Conservation (phyloP, 805 yeast species). For the Metschnikowia noctiluminum region DNA sequence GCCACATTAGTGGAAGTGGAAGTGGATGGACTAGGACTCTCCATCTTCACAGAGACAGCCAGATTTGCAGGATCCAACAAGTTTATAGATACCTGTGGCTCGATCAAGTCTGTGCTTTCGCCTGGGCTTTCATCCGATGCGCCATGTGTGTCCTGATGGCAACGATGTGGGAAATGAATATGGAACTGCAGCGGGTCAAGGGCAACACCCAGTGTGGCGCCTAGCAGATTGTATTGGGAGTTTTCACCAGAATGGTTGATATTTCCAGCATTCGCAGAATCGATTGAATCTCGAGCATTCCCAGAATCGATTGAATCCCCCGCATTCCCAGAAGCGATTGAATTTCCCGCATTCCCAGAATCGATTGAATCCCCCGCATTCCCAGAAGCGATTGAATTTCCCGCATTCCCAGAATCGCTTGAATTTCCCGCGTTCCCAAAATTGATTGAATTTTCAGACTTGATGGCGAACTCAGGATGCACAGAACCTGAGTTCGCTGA, state of each 20-base stretch:
- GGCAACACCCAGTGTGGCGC: background rate
- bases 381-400: background rate
- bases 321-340: background rate
- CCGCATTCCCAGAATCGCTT: background rate
- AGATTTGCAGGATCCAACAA: too few relatives aligned
- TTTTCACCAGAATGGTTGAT: too few relatives aligned
- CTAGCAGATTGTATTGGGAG: background rate
- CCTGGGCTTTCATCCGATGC: too few relatives aligned
- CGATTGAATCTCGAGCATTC: background rate
- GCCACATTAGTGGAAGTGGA: too few relatives aligned
- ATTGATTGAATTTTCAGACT: background rate
- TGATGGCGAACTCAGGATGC: too few relatives aligned
- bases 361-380: background rate
- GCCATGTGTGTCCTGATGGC: constrained; percentile 22
- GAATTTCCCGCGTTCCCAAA: background rate
- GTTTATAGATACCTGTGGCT: too few relatives aligned
- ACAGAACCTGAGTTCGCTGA: background rate
- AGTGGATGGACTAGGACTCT: too few relatives aligned
- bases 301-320: background rate
- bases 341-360: background rate
- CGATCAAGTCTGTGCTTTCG: background rate
- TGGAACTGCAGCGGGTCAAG: constrained; percentile 20
- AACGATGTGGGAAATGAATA: constrained; percentile 40
- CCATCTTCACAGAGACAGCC: too few relatives aligned
- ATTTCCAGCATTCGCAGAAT: background rate